Evolutionary conservation across 768 basidiomycete genomes (phyloP), one percentile per base, ranked within the genome.

Genomic region (Chalciporus chontae): DNA sequence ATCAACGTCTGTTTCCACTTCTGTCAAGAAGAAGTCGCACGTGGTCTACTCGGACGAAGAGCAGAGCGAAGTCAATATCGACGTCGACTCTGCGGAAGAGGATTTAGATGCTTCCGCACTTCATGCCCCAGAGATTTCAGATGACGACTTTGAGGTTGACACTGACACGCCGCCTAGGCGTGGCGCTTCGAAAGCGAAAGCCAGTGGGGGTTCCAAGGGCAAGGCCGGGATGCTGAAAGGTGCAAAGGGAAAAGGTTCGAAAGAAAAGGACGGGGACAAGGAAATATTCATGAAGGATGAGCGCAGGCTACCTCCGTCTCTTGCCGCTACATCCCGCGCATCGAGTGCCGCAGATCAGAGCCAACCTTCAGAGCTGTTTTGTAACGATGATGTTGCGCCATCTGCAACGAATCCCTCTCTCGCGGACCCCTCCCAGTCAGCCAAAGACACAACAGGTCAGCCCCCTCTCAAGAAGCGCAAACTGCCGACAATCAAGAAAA

Each of bases 401-500:
- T 38, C 45, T 1, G 48, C 57, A 2, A 34, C 45, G 8, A 42
- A 36, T 15, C 62, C 64, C 17, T 18, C 39, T 15, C 39, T 38
- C 5, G 46, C 32, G 23, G 61, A 61, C 23, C 23, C 23, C 44
- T 59, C 66, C 21, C 63, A 71, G 11, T 60, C 69, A 3, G 51
- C 61, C n/a, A 57, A 55, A 39, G 68, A 71, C 7, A 27, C 41
- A 2, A 44, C 62, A 13, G 49, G 54, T 24, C 65, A n/a, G n/a
- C n/a, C n/a, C 21, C 46, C 72, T 17, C 70, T 71, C 15, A 84
- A 79, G 71, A 85, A 83, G 63, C 77, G 72, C 34, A 87, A 85
- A 61, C 71, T 84, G 18, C 83, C 84, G 0, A 69, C 77, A 17
- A 86, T 86, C 53, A 85, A 78, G 71, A 85, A 85, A 69, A 80